A percentile compares a stretch with the other conserved stretches of the same genome.
Evolutionary conservation across 345 rosid genomes (phyloP).

Genomic region (Theobroma cacao): DNA sequence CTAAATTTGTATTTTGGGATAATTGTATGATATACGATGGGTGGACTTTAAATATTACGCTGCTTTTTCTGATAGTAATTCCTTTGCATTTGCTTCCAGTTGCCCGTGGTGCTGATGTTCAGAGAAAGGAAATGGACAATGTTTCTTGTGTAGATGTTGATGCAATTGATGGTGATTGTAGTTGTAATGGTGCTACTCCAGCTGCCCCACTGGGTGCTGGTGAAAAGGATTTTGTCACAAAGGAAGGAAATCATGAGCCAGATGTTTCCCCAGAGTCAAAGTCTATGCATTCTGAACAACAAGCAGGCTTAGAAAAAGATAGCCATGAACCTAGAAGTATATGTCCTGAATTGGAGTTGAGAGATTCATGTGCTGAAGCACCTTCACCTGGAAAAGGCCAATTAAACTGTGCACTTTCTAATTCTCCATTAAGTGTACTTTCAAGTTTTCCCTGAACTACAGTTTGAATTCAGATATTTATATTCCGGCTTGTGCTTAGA

Average conservation of each 20-base stretch:
- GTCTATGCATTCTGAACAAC: conserved; percentile 29
- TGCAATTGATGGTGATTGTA: conserved; percentile 31
- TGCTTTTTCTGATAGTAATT: neutral
- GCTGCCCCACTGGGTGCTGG: neutral
- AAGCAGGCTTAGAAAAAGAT: conserved; percentile 25
- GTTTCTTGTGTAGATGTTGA: conserved; percentile 38
- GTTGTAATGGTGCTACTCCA: conserved; percentile 29
- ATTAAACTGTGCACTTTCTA: conserved; percentile 31
- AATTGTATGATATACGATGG: neutral
- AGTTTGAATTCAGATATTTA: conserved; percentile 12
- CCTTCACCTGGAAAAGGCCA: conserved; percentile 41
- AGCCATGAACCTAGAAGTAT: conserved; percentile 30
- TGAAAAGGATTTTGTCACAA: conserved; percentile 21
- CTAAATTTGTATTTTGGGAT: neutral
- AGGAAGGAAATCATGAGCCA: conserved; percentile 25
- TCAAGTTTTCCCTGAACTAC: conserved; percentile 11
- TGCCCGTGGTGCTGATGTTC: conserved; percentile 32
- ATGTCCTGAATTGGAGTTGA: conserved; percentile 29
- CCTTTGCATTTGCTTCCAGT: conserved; percentile 32
- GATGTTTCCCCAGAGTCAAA: conserved; percentile 26
- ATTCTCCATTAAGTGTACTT: conserved; percentile 55
- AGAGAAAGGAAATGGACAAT: conserved; percentile 25
- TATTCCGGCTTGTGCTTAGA: conserved; percentile 12
- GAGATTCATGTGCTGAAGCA: conserved; percentile 32
- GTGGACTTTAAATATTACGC: neutral